A percentile compares a stretch with the other conserved stretches of the same genome.
Conservation (phyloP, 176 grass and related monocot genomes). For the Avena eriantha region DNA sequence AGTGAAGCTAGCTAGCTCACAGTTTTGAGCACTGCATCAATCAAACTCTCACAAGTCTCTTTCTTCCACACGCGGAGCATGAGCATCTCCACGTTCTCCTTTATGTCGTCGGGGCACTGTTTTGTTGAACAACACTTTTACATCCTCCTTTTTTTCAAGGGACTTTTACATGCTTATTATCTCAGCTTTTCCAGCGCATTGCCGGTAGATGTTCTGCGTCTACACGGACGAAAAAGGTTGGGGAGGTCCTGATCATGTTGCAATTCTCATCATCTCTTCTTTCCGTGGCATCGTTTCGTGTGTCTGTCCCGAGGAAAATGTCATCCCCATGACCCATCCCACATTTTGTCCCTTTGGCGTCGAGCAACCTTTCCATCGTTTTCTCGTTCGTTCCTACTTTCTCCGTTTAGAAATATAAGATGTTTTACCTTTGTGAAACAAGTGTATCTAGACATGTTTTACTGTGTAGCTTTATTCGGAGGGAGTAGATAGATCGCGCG, state of each 20-base stretch:
- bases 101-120: neutral
- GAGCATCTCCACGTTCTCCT: neutral
- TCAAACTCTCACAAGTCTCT: neutral
- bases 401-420: too few species aligned
- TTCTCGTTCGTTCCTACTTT: neutral
- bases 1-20: neutral
- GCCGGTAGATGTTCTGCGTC: neutral
- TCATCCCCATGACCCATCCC: slow-evolving; percentile 6
- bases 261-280: slow-evolving; percentile 18
- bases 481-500: neutral
- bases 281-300: slow-evolving; percentile 35
- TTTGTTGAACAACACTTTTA: neutral
- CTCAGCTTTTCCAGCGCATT: neutral
- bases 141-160: neutral
- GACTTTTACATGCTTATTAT: neutral
- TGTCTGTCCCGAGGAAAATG: slow-evolving; percentile 31
- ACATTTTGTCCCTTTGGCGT: neutral
- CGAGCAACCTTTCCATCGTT: neutral
- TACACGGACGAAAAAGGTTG: slow-evolving; percentile 14
- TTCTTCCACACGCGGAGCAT: neutral
- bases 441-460: too few species aligned
- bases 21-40: neutral
- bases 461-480: too few species aligned
- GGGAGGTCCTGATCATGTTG: slow-evolving; percentile 29
- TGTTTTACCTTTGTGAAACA: too few species aligned